phyloP scores from a whole-genome alignment of 208 protist species.

The Hexamita inflata region DNA sequence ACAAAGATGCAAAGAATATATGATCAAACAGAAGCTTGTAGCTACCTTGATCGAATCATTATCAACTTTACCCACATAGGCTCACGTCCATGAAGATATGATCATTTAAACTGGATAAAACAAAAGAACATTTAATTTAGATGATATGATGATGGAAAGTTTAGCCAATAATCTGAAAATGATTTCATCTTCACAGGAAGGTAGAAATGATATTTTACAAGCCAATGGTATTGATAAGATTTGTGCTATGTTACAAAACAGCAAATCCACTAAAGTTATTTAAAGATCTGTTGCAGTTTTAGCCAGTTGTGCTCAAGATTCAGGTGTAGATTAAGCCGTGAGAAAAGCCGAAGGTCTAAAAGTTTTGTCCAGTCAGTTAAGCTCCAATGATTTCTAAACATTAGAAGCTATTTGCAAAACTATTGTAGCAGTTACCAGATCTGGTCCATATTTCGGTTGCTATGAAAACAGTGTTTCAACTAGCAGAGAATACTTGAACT shows the following conservation, averaged over 20 bases:
- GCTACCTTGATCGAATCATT: background rate
- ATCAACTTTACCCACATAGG: background rate
- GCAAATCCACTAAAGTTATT: background rate
- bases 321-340: conserved; percentile 21
- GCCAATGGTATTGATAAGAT: background rate
- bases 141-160: conserved; percentile 6
- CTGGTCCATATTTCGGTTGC: conserved; percentile 21
- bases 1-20: background rate
- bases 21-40: background rate
- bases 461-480: background rate
- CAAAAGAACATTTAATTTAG: background rate
- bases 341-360: conserved; percentile 14
- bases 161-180: background rate
- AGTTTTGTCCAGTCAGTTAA: background rate
- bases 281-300: conserved; percentile 9
- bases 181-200: background rate
- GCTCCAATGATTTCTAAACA: background rate
- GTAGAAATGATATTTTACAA: background rate
- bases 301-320: conserved; percentile 23
- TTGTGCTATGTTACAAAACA: background rate
- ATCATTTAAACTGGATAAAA: background rate
- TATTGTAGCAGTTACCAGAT: conserved; percentile 2
- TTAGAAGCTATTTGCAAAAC: background rate
- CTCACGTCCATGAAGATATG: background rate
- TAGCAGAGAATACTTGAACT: background rate